Base-by-base conservation (phyloP, 2,329 filamentous ascomycete species). In the Verticillium alfalfae region DNA sequence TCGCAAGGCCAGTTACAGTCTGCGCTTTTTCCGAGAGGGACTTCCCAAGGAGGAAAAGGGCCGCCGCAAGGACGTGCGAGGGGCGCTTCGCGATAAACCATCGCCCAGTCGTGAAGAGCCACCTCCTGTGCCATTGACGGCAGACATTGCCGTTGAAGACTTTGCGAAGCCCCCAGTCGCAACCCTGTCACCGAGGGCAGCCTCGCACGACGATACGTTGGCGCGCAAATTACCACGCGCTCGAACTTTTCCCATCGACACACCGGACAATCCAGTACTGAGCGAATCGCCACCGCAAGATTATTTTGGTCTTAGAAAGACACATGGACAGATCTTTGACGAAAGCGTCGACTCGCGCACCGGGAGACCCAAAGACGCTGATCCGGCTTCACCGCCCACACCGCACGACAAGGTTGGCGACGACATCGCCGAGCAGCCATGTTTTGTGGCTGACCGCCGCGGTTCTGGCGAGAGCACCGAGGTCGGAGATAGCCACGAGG, bases 11-110 rank as follows among this genome's bases (percentile, higher is more conserved):
- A 89, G 86, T 67, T 86, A 89, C 71, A 88, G 85, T 66, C 75
- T 89, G 62, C 80, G 87, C 2, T 87, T 89, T 68, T 89, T 89
- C 77, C 87, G 85, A 64, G 86, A 89, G 71, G 86, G 85, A 38
- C 74, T 88, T 18, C 84, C 85, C n/a, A 70, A 72, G 3, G 83
- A 59, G 34, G 84, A 88, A 55, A 83, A 83, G 68, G 70, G 73
- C 52, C 84, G 82, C 67, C 83, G 80, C 66, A 83, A 78, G 66
- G 86, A 86, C 12, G 71, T 72, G 12, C 76, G 73, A 12, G 64
- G 67, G 4, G 64, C 67, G 0, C 65, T 68, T 10, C 77, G 76
- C 60, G 80, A 84, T 15, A 82, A 76, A 64, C 69, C 76, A 22
- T 68, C 75, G 1, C 66, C 76, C 7, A 72, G 73, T 1, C 70